Evolutionary conservation across 2,329 filamentous ascomycete species (phyloP), one percentile per base, ranked within the genome.

Genomic region (Emmonsiellopsis sp.): DNA sequence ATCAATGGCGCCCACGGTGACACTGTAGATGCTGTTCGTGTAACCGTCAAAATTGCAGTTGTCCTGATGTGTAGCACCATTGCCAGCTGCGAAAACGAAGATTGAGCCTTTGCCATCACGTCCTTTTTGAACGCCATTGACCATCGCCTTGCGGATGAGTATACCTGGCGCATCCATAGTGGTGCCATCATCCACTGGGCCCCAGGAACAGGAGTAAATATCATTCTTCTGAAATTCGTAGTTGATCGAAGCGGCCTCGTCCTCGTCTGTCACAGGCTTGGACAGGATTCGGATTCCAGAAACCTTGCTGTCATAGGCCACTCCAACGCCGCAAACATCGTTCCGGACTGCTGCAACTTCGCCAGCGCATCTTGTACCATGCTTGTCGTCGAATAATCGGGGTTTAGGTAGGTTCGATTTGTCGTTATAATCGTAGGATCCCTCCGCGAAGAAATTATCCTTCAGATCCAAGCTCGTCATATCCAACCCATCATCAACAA

Each of bases 31-130:
- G 67, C 91, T 96, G 75, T 98, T 98, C 55, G 93, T 98, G 72
- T 98, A 98, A 40, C 93, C 93, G 66, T 98, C 93, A 68, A 98
- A 98, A 69, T 98, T 98, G 79, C 93, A 98, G 71, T 98, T 97
- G 69, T 98, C 93, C 46, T 88, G 91, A 58, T 77, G 82, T 3
- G 78, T 76, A 8, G 92, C 94, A 54, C 93, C 93, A 65, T 98
- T 98, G 55, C 93, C 93, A 60, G 92, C 91, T 43, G 93, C 93
- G 70, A 98, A 98, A 52, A 98, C 93, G 64, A 90, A 98, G 60
- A 98, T 87, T 32, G 89, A 95, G 7, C 93, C 93, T 51, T 85
- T 82, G 2, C 90, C 88, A 49, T 75, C 78, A 50, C 93, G 86
- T 42, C 93, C 93, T 55, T 94, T 84, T 66, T 97, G 91, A 9